Conservation (phyloP, 176 grass and related monocot genomes). For the Oryza brachyantha region DNA sequence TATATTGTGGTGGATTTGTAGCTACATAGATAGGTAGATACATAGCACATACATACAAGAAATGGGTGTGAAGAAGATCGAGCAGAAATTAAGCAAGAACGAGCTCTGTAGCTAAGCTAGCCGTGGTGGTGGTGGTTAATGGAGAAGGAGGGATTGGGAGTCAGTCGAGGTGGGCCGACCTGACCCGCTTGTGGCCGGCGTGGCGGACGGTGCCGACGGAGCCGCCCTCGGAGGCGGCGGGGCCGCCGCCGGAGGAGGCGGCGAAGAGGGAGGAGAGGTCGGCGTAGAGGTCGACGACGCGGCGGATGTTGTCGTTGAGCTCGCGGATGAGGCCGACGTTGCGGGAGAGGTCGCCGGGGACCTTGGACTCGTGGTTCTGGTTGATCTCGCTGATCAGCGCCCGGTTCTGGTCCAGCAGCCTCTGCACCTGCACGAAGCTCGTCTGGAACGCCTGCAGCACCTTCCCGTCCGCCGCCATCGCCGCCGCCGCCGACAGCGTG, state of each 20-base stretch:
- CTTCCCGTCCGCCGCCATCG: constrained; percentile 38
- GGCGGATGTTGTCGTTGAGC: constrained; percentile 92
- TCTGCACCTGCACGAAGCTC: constrained; percentile 89
- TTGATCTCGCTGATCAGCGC: constrained; percentile 81
- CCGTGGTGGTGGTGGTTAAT: background rate
- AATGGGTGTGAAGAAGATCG: background rate
- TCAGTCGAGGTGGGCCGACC: constrained; percentile 39
- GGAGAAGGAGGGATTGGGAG: background rate
- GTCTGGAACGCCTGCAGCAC: constrained; percentile 75
- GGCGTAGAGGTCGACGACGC: constrained; percentile 79
- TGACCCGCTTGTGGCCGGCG: constrained; percentile 59
- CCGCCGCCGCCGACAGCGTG: constrained; percentile 16
- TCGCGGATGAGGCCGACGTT: constrained; percentile 79
- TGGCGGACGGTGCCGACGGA: constrained; percentile 44
- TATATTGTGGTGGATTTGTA: constrained; percentile 3
- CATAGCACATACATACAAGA: constrained; percentile 21
- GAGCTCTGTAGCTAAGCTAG: background rate
- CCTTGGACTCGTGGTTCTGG: constrained; percentile 84
- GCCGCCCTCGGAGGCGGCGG: constrained; percentile 37
- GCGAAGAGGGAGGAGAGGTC: constrained; percentile 69
- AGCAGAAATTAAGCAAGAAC: background rate
- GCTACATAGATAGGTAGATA: background rate
- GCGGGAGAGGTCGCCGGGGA: constrained; percentile 60
- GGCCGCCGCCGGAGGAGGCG: constrained; percentile 43
- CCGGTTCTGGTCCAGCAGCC: constrained; percentile 69